phyloP scores from a whole-genome alignment of 257 asterid genomes.

The Solanum corneliomulleri region DNA sequence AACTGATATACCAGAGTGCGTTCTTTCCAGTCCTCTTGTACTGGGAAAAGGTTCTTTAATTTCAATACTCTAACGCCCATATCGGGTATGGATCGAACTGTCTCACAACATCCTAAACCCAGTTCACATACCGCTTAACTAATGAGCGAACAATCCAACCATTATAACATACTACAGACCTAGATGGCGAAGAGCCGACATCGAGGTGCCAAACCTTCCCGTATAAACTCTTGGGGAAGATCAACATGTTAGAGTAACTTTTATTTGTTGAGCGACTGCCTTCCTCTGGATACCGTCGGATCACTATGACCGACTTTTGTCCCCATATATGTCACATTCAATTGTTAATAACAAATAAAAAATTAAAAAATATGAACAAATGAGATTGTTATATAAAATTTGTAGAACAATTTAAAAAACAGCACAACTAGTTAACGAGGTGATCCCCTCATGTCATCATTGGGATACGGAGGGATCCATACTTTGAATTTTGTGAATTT shows the following conservation, averaged over 20 bases:
- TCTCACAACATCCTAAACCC: background rate
- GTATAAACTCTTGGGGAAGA: background rate
- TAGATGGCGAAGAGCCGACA: background rate
- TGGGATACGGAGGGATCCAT: background rate
- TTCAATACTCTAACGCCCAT: background rate
- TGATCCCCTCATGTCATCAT: background rate
- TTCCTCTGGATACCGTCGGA: too few relatives aligned
- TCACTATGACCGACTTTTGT: too few relatives aligned
- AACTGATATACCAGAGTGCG: background rate
- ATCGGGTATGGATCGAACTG: accelerated
- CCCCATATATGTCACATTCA: background rate
- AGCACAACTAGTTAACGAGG: background rate
- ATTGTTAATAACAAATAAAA: background rate
- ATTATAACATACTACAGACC: too few relatives aligned
- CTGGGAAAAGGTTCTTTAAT: background rate
- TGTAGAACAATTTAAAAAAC: background rate
- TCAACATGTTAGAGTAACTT: too few relatives aligned
- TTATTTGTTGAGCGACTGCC: too few relatives aligned
- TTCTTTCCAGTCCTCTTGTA: accelerated
- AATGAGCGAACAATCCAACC: background rate
- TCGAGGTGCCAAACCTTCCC: background rate
- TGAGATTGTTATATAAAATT: background rate
- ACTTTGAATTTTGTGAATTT: background rate
- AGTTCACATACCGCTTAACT: too few relatives aligned
- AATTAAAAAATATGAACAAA: background rate